Evolutionary conservation across 805 yeast species (phyloP).

Genomic region (Myxozyma neglecta): DNA sequence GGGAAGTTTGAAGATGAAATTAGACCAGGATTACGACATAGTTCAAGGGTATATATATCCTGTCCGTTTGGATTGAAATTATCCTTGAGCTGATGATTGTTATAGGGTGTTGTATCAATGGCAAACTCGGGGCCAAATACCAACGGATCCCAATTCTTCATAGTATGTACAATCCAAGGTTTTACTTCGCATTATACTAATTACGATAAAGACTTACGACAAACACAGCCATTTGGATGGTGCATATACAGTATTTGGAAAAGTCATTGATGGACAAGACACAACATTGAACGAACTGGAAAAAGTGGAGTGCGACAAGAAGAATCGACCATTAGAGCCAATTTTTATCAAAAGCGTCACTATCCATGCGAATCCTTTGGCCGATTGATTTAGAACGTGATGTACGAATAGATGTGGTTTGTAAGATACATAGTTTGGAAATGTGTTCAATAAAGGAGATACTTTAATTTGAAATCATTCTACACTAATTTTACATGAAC

Average conservation of each 20-base stretch:
- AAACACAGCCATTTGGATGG: conserved; percentile 36
- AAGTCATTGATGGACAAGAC: conserved; percentile 36
- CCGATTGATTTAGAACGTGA: conserved; percentile 28
- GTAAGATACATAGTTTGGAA: background rate
- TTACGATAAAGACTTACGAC: conserved; percentile 34
- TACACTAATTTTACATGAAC: too few species aligned
- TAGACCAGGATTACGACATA: conserved; percentile 32
- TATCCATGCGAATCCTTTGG: conserved; percentile 50
- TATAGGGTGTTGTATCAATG: conserved; percentile 47
- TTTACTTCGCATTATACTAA: background rate
- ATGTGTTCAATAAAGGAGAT: background rate
- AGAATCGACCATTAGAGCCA: conserved; percentile 42
- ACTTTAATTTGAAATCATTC: too few species aligned
- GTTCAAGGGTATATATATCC: conserved; percentile 23
- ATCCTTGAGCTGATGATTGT: background rate
- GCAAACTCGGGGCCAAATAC: conserved; percentile 58
- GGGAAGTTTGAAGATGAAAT: conserved; percentile 38
- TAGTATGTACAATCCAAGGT: conserved; percentile 36
- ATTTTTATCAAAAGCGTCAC: conserved; percentile 39
- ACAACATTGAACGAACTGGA: conserved; percentile 38
- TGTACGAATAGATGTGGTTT: background rate
- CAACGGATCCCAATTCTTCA: conserved; percentile 56
- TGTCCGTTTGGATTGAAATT: background rate
- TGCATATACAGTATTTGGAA: conserved; percentile 36
- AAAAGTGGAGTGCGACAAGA: conserved; percentile 39